phyloP scores from a whole-genome alignment of 148 eudicot species.

The Polygonum aviculare region DNA sequence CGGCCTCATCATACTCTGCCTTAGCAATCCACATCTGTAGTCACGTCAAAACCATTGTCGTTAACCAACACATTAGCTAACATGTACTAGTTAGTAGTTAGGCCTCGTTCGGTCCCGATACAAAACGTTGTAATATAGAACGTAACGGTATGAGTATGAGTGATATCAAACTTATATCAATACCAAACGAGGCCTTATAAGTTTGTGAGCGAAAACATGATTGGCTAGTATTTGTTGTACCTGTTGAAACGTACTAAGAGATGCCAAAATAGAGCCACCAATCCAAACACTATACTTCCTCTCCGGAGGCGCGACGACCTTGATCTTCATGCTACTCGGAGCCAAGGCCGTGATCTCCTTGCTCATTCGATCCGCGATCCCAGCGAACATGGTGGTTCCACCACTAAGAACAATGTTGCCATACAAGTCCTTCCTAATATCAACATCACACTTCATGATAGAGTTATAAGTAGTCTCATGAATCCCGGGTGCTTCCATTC shows the following conservation, averaged over 20 bases:
- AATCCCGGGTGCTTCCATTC: conserved; percentile 77
- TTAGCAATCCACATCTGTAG: conserved; percentile 62
- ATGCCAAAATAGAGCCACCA: conserved; percentile 85
- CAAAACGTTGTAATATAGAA: too few relatives aligned
- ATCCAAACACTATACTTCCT: conserved; percentile 94
- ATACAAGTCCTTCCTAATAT: conserved; percentile 79
- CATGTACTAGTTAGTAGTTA: too few relatives aligned
- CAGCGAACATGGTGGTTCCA: conserved; percentile 81
- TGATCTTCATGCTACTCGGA: conserved; percentile 91
- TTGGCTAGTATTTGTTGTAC: conserved; percentile 14
- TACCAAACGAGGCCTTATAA: neutral
- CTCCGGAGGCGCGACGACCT: conserved; percentile 94
- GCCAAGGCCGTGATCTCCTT: conserved; percentile 77
- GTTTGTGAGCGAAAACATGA: neutral
- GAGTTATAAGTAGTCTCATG: conserved; percentile 89
- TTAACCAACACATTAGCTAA: neutral
- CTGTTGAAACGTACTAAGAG: conserved; percentile 91
- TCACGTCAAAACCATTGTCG: neutral
- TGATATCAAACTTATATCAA: too few relatives aligned
- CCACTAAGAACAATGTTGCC: conserved; percentile 87
- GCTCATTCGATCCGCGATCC: conserved; percentile 86
- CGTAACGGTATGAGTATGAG: too few relatives aligned
- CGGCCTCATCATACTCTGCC: conserved; percentile 56
- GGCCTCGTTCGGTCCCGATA: too few relatives aligned
- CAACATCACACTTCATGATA: conserved; percentile 84